phyloP scores from a whole-genome alignment of 108 stramenopile species.

The Cyclotella cryptica region DNA sequence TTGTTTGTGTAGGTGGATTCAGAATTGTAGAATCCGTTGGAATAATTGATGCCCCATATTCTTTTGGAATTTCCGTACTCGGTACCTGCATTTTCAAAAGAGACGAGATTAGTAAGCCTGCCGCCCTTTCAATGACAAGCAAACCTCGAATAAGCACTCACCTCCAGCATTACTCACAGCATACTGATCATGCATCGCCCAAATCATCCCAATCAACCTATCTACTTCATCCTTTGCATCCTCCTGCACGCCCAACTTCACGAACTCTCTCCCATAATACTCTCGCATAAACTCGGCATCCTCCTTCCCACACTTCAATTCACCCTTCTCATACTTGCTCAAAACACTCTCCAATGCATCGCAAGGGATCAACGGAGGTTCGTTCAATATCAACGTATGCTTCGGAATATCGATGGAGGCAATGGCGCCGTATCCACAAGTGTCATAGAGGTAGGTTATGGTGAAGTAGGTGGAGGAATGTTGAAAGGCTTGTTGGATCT shows the following conservation, averaged over 20 bases:
- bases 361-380: constrained; percentile 10
- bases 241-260: not conserved
- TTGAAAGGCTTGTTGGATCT: not conserved
- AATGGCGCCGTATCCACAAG: constrained; percentile 14
- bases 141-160: not conserved
- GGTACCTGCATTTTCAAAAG: not conserved
- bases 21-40: constrained; percentile 17
- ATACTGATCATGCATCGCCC: constrained; percentile 31
- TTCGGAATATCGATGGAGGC: constrained; percentile 10
- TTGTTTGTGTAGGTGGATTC: not conserved
- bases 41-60: constrained; percentile 22
- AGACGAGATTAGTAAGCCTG: not conserved
- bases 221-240: not conserved
- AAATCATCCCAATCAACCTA: not conserved
- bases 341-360: not conserved
- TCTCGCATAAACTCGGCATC: not conserved
- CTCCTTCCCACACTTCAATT: not conserved
- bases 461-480: not conserved
- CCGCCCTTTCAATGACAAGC: not conserved
- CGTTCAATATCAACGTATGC: constrained; percentile 17
- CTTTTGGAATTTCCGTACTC: not conserved
- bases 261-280: not conserved
- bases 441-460: not conserved
- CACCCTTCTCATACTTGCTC: constrained; percentile 1
- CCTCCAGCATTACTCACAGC: not conserved